These are phyloP conservation scores for Monilinia polystroma DNA, from an alignment of 2,329 filamentous ascomycete genomes.

Conservation along the genomic window DNA sequence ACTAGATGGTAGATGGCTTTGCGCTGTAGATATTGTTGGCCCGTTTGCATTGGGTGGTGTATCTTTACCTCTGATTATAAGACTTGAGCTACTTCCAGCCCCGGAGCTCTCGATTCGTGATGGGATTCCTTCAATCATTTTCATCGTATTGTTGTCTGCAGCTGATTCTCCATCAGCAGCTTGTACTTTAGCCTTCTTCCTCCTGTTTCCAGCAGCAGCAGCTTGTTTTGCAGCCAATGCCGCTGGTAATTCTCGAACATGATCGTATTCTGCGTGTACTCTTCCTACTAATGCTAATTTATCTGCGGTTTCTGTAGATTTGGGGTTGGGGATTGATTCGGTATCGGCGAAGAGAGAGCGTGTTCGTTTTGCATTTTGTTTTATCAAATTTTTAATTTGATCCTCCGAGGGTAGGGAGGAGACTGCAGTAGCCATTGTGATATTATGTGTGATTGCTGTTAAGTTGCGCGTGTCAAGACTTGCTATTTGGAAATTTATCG, in stretches of 20 bases:
- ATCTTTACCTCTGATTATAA: conserved; percentile 52
- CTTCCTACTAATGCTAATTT: conserved; percentile 36
- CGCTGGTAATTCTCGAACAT: conserved; percentile 73
- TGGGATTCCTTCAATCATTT: conserved; percentile 65
- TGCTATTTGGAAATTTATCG: conserved; percentile 19
- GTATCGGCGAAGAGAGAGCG: conserved; percentile 44
- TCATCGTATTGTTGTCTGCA: conserved; percentile 53
- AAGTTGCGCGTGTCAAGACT: neutral
- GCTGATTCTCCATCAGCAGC: conserved; percentile 35
- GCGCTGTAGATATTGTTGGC: conserved; percentile 44
- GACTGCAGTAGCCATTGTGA: conserved; percentile 19
- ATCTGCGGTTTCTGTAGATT: conserved; percentile 36
- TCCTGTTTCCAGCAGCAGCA: conserved; percentile 57
- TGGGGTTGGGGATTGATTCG: conserved; percentile 26
- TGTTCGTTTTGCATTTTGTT: conserved; percentile 46
- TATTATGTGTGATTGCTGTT: conserved; percentile 14
- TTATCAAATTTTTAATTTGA: conserved; percentile 43
- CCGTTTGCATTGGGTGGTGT: conserved; percentile 55
- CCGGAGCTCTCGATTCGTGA: conserved; percentile 40
- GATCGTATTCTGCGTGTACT: conserved; percentile 65
- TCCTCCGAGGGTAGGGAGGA: conserved; percentile 26
- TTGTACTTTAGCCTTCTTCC: conserved; percentile 58
- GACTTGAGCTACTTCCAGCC: conserved; percentile 50
- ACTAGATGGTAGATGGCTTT: conserved; percentile 48
- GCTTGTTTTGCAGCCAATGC: conserved; percentile 78